Base-by-base conservation (phyloP, 345 rosid species). In the Heritiera fomes region DNA sequence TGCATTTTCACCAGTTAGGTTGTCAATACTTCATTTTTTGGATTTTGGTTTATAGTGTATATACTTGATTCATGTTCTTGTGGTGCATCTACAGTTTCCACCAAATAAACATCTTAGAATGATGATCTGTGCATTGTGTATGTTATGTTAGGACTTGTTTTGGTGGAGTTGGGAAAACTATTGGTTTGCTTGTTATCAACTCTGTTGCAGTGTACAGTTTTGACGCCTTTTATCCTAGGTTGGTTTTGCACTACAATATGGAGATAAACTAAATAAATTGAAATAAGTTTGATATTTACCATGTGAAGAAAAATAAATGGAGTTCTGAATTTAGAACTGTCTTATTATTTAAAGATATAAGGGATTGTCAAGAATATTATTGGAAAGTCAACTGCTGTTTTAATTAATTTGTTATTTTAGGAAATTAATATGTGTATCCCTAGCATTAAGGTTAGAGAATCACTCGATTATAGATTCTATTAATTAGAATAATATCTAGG, bases 91-190 rank as follows among this genome's bases (percentile, higher is more conserved):
- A 32, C 41, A 70, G 41, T 71, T 32, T 52, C 30, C 30, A 52
- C 62, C 75, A 15, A 71, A 32, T 46, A 52, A 71, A 32, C 45
- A 52, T 15, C 46, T 15, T 34, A 34, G 61, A 32, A 30, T 71
- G 43, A 32, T 56, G 10, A 11, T 41, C 12, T 56, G 38, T 56
- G 12, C n/a, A 58, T 52, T 52, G 6, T 38, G 49, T 58, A 56
- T 12, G 34, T 56, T 38, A 40, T 56, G 34, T 58, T 73, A 20
- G 38, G 77, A 20, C 76, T 55, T 20, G n/a, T 50, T 71, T 52
- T 32, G 8, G n/a, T 52, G 60, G 46, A 32, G 7, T 52, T 15
- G 58, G 58, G 47, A 70, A 47, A 6, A 23, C 40, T 30, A 28
- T 70, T 47, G 7, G 40, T 15, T 67, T 67, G 17, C 58, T 12